These are phyloP conservation scores for Phytophthora lateralis DNA, from an alignment of 352 stramenopile species.

Conservation along the genomic window DNA sequence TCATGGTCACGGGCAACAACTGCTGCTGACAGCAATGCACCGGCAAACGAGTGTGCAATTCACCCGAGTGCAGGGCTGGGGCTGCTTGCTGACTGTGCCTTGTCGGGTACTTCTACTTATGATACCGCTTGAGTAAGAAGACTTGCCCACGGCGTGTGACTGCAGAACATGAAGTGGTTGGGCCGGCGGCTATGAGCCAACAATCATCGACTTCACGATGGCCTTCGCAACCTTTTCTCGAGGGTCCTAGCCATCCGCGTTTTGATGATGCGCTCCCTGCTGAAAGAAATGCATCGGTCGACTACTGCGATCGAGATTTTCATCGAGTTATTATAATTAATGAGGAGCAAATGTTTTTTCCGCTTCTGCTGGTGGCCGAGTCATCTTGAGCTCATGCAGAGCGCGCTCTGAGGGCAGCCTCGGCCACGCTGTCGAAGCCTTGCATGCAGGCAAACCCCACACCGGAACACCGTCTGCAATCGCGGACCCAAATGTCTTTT, in stretches of 20 bases:
- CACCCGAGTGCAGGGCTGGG: not conserved
- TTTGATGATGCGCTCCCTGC: no score
- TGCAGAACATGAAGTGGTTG: no score
- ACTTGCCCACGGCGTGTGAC: no score
- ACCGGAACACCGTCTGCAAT: slow-evolving; percentile 1
- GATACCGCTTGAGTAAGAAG: no score
- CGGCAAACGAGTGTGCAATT: slow-evolving; percentile 1
- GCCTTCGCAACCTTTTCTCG: no score
- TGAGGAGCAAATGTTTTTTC: no score
- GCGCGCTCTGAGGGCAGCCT: not conserved
- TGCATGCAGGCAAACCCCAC: slow-evolving; percentile 1
- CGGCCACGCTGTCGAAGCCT: not conserved
- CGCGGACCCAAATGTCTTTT: slow-evolving; percentile 11
- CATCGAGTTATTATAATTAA: not conserved
- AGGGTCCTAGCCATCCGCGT: no score
- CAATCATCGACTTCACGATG: no score
- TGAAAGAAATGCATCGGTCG: not conserved
- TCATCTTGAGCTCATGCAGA: not conserved
- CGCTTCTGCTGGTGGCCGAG: no score
- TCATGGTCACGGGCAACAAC: not conserved
- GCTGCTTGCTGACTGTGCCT: not conserved
- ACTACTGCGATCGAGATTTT: not conserved
- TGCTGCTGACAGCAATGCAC: not conserved
- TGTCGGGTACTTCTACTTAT: not conserved
- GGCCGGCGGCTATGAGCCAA: no score